Evolutionary conservation across 108 stramenopile genomes (phyloP).

Genomic region (Schizochytrium sp.): DNA sequence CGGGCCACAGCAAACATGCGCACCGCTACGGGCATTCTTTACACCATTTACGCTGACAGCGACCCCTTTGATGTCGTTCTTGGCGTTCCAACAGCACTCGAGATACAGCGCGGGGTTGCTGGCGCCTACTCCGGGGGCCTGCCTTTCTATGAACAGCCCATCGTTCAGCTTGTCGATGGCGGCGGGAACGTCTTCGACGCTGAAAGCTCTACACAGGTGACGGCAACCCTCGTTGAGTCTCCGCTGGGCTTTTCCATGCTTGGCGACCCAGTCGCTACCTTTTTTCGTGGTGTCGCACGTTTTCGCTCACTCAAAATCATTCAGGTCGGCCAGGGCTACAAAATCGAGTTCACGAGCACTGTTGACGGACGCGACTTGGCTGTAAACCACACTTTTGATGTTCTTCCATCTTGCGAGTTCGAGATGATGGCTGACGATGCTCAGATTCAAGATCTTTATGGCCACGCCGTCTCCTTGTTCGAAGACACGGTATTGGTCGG

Average conservation of each 20-base stretch:
- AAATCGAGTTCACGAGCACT: neutral
- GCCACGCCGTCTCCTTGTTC: neutral
- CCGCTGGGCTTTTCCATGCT: neutral
- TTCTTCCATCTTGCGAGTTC: neutral
- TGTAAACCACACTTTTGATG: neutral
- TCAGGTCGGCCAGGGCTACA: neutral
- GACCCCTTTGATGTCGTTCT: neutral
- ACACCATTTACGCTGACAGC: neutral
- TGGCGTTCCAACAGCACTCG: neutral
- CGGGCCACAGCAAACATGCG: neutral
- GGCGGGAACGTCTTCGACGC: neutral
- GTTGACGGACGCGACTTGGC: neutral
- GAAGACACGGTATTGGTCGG: neutral
- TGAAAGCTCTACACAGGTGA: neutral
- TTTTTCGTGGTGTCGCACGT: neutral
- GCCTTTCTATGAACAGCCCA: neutral
- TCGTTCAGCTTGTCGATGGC: neutral
- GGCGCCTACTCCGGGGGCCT: neutral
- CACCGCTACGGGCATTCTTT: neutral
- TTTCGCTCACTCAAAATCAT: neutral
- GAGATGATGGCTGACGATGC: neutral
- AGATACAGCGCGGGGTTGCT: neutral
- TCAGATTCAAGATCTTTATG: neutral
- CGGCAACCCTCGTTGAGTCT: neutral
- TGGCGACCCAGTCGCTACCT: neutral